Percentiles rank a stretch among this genome's conserved stretches.
Conservation (phyloP, 202 grass and related monocot genomes). For the Schoenoplectus tabernaemontani region DNA sequence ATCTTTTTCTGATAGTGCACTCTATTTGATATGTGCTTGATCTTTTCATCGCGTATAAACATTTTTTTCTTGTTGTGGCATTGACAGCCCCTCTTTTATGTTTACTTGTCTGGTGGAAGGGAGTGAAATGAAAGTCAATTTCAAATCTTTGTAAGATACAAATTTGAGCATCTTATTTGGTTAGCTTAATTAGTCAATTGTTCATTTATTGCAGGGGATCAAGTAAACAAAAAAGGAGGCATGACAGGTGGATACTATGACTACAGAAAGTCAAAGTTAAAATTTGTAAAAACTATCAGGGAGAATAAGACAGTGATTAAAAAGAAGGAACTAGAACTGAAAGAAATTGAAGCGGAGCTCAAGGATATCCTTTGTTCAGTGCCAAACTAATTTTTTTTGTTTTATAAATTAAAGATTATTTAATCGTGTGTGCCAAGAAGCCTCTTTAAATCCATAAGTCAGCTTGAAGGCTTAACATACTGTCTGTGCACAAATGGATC, state of each 20-base stretch:
- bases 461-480: background rate
- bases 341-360: slow-evolving; percentile 55
- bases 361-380: slow-evolving; percentile 71
- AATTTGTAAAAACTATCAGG: slow-evolving; percentile 79
- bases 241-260: slow-evolving; percentile 99
- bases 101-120: background rate
- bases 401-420: background rate
- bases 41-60: background rate
- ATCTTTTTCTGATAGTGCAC: background rate
- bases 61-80: background rate
- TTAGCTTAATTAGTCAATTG: slow-evolving; percentile 17
- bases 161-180: background rate
- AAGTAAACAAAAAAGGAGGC: slow-evolving; percentile 95
- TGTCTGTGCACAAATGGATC: background rate
- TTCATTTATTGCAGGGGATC: slow-evolving; percentile 63
- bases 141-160: background rate
- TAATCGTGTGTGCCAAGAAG: slow-evolving; percentile 2
- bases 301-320: slow-evolving; percentile 68
- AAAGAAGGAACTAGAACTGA: slow-evolving; percentile 55
- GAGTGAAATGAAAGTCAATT: background rate
- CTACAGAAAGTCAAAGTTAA: slow-evolving; percentile 82
- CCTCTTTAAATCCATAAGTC: slow-evolving; percentile 5
- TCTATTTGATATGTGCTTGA: background rate
- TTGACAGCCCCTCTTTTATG: background rate
- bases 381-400: background rate